Evolutionary conservation across 75 land plant species (phyloP).

Genomic region (Ceratopteris richardii): DNA sequence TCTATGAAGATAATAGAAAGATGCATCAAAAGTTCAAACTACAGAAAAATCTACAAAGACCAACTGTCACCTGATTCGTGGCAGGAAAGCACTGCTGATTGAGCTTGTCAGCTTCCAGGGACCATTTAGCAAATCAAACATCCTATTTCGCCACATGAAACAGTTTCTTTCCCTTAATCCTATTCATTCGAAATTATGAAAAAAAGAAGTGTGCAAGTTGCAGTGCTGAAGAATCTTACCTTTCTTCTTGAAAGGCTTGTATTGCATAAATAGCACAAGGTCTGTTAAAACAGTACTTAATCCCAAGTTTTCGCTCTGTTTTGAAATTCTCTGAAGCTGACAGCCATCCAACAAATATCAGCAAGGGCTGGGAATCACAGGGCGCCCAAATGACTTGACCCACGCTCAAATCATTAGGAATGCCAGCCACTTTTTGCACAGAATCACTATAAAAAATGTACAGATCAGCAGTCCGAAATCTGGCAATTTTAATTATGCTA

Average conservation of each 20-base stretch:
- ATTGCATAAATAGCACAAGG: constrained; percentile 83
- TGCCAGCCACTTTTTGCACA: constrained; percentile 61
- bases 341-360: constrained; percentile 97
- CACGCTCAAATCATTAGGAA: constrained; percentile 50
- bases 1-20: too few relatives aligned
- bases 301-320: constrained; percentile 71
- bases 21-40: too few relatives aligned
- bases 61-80: constrained; percentile 82
- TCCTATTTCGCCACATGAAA: background rate
- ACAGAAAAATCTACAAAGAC: too few relatives aligned
- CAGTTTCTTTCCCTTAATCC: too few relatives aligned
- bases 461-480: too few relatives aligned
- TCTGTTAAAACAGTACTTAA: constrained; percentile 87
- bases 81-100: constrained; percentile 74
- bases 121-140: background rate
- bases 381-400: constrained; percentile 98
- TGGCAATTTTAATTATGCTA: too few relatives aligned
- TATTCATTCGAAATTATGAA: too few relatives aligned
- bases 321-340: constrained; percentile 24
- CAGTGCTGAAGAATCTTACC: background rate
- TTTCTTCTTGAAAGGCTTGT: constrained; percentile 25
- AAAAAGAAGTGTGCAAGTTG: too few relatives aligned
- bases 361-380: constrained; percentile 15
- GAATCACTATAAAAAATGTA: constrained; percentile 58
- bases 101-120: constrained; percentile 41